These are phyloP conservation scores for Rhizopogon vinicolor DNA, from an alignment of 768 basidiomycete species.

Conservation along the genomic window DNA sequence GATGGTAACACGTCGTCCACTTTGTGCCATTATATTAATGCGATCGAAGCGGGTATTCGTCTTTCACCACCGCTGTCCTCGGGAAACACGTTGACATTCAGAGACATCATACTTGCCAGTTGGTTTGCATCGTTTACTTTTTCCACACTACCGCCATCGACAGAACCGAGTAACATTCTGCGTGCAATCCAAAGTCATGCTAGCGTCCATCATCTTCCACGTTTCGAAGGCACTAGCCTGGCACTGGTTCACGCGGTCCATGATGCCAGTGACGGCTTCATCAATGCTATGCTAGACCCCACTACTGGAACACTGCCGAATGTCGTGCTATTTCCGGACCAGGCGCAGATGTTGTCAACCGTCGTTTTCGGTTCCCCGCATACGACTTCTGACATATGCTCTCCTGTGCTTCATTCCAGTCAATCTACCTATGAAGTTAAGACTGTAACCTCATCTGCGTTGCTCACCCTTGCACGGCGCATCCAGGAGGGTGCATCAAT, in stretches of 20 bases:
- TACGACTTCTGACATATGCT: slow-evolving; percentile 8
- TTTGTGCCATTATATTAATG: slow-evolving; percentile 34
- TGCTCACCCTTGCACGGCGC: slow-evolving; percentile 42
- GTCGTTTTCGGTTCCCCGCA: slow-evolving; percentile 34
- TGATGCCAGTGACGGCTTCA: slow-evolving; percentile 27
- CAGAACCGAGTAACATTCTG: slow-evolving; percentile 17
- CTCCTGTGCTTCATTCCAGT: slow-evolving; percentile 20
- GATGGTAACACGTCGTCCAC: slow-evolving; percentile 24
- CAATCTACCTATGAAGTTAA: slow-evolving; percentile 19
- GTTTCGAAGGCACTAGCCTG: slow-evolving; percentile 28
- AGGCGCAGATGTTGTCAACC: slow-evolving; percentile 28
- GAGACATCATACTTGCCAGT: slow-evolving; percentile 35
- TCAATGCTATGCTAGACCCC: slow-evolving; percentile 28
- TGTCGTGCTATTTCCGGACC: slow-evolving; percentile 37
- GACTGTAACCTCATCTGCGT: slow-evolving; percentile 33
- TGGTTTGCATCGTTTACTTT: slow-evolving; percentile 31
- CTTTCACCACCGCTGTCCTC: background rate
- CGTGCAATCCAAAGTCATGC: slow-evolving; percentile 13
- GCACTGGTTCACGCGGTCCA: slow-evolving; percentile 32
- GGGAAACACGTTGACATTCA: slow-evolving; percentile 22
- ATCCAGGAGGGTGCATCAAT: slow-evolving; percentile 30
- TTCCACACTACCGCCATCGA: slow-evolving; percentile 18
- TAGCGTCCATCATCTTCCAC: slow-evolving; percentile 18
- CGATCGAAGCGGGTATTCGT: slow-evolving; percentile 28
- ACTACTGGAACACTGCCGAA: slow-evolving; percentile 36